phyloP scores from a whole-genome alignment of 139 green algal species.

The Chlamydomonas applanata region DNA sequence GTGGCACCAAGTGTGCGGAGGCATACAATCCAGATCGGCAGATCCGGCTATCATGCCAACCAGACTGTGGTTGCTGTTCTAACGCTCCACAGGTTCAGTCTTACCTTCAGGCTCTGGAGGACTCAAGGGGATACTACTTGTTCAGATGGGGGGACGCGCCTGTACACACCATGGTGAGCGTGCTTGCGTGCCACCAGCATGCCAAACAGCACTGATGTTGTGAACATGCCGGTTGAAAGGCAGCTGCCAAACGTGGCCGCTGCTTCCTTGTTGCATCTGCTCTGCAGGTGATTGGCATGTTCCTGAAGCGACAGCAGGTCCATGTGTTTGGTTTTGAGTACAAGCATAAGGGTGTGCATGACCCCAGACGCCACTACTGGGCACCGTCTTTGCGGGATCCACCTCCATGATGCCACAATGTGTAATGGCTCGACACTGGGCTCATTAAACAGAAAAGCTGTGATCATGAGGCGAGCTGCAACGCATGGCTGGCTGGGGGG shows the following conservation, averaged over 20 bases:
- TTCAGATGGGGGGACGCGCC: constrained; percentile 15
- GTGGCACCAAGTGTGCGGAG: too few relatives aligned
- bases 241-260: too few relatives aligned
- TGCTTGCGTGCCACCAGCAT: too few relatives aligned
- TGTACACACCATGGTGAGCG: constrained; percentile 8
- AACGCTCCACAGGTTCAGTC: constrained; percentile 13
- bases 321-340: constrained; percentile 17
- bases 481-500: too few relatives aligned
- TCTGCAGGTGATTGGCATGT: constrained; percentile 10
- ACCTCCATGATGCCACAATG: neutral
- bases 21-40: too few relatives aligned
- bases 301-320: constrained; percentile 2
- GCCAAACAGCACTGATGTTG: too few relatives aligned
- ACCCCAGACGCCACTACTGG: neutral
- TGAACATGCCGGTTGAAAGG: too few relatives aligned
- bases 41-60: too few relatives aligned
- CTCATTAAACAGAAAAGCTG: too few relatives aligned
- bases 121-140: constrained; percentile 3
- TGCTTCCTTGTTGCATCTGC: neutral
- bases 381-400: neutral
- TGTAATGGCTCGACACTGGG: too few relatives aligned
- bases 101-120: neutral
- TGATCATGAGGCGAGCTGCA: too few relatives aligned
- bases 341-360: constrained; percentile 2
- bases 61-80: too few relatives aligned